phyloP scores from a whole-genome alignment of 73 alveolate species.

The Tetrahymena borealis region DNA sequence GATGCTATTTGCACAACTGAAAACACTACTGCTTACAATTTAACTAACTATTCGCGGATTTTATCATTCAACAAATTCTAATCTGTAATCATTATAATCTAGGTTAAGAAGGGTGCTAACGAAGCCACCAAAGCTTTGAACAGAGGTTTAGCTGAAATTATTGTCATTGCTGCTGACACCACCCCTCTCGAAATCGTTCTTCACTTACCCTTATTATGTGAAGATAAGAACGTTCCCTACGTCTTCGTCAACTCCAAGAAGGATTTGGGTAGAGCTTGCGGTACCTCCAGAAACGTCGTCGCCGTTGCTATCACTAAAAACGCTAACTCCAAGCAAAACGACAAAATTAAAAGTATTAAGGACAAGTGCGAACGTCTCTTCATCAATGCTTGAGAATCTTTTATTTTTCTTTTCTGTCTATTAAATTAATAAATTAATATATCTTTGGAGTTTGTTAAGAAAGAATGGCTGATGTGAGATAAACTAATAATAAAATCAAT shows the following conservation, averaged over 20 bases:
- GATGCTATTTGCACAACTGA: background rate
- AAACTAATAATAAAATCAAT: background rate
- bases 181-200: conserved; percentile 99
- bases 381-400: conserved; percentile 5
- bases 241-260: conserved; percentile 95
- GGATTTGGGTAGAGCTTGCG: conserved; percentile 99
- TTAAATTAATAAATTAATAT: background rate
- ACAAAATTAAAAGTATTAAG: conserved; percentile 16
- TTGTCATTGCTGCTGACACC: conserved; percentile 99
- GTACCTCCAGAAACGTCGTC: conserved; percentile 93
- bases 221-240: conserved; percentile 96
- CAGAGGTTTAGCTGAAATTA: conserved; percentile 97
- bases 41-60: background rate
- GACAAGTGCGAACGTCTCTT: conserved; percentile 36
- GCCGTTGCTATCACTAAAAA: conserved; percentile 48
- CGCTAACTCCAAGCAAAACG: conserved; percentile 5
- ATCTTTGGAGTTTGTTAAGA: background rate
- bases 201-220: conserved; percentile 96
- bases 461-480: background rate
- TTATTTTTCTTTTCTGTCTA: background rate
- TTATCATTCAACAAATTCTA: background rate
- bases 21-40: background rate
- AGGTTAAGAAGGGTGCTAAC: conserved; percentile 41
- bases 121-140: conserved; percentile 97
- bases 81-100: background rate